phyloP scores from a whole-genome alignment of 2,329 filamentous ascomycete species.

The Fusarium sulawesiense region DNA sequence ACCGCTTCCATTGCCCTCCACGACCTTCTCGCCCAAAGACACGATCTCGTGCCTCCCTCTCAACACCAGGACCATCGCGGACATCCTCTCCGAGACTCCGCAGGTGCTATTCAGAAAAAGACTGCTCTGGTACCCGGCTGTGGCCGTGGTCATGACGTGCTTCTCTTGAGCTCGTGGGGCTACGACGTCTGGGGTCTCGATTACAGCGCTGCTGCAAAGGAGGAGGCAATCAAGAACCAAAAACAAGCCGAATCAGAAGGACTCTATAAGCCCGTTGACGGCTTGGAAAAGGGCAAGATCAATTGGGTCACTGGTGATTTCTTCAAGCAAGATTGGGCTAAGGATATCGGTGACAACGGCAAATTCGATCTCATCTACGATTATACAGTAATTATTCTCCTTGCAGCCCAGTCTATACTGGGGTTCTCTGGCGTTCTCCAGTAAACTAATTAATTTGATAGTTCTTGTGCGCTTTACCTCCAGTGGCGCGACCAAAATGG shows the following conservation, averaged over 20 bases:
- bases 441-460: constrained; percentile 47
- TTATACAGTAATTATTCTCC: constrained; percentile 63
- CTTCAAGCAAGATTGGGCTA: constrained; percentile 69
- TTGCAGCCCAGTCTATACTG: neutral
- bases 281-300: constrained; percentile 60
- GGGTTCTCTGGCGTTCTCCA: neutral
- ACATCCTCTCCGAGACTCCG: constrained; percentile 41
- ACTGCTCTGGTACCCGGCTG: constrained; percentile 82
- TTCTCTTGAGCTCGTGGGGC: constrained; percentile 78
- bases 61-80: constrained; percentile 50
- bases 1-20: constrained; percentile 64
- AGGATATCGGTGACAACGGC: constrained; percentile 54
- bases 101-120: constrained; percentile 42
- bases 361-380: constrained; percentile 75
- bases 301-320: constrained; percentile 74
- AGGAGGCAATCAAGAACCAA: constrained; percentile 60
- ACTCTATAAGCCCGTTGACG: constrained; percentile 56
- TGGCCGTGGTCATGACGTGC: constrained; percentile 83
- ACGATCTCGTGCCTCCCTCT: constrained; percentile 57
- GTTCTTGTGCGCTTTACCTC: constrained; percentile 73
- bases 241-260: constrained; percentile 53
- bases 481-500: constrained; percentile 63
- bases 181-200: constrained; percentile 84
- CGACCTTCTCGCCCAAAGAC: constrained; percentile 61
- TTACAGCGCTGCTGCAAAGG: constrained; percentile 62